Percentiles rank a stretch among this genome's conserved stretches.
Evolutionary conservation across 768 basidiomycete species (phyloP).

Genomic region (Naganishia randhawae): DNA sequence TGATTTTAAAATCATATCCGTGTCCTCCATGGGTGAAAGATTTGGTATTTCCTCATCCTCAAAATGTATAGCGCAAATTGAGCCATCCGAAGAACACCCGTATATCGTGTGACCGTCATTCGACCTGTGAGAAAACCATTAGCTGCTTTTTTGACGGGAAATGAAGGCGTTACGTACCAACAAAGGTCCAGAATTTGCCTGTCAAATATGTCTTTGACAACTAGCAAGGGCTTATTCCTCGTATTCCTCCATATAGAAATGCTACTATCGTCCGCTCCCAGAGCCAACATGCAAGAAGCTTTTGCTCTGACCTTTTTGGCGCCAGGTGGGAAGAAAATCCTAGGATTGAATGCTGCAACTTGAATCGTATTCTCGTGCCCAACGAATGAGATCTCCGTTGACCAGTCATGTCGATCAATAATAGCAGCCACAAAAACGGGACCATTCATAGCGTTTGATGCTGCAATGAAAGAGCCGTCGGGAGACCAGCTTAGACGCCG

Average conservation of each 20-base stretch:
- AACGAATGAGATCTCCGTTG: constrained; percentile 85
- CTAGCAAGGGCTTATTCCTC: constrained; percentile 80
- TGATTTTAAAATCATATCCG: constrained; percentile 36
- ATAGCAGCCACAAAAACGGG: constrained; percentile 97
- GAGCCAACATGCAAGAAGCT: constrained; percentile 56
- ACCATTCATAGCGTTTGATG: constrained; percentile 95
- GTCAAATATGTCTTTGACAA: constrained; percentile 89
- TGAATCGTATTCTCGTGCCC: constrained; percentile 97
- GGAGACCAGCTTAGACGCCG: constrained; percentile 94
- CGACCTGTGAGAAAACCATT: constrained; percentile 60
- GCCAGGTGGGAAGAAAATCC: constrained; percentile 80
- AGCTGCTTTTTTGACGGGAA: neutral
- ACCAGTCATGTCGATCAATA: constrained; percentile 77
- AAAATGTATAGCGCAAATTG: constrained; percentile 82
- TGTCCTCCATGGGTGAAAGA: constrained; percentile 54
- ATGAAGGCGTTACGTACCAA: constrained; percentile 61
- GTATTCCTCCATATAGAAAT: constrained; percentile 97
- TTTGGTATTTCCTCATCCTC: constrained; percentile 53
- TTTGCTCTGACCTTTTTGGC: constrained; percentile 54
- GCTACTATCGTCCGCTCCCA: constrained; percentile 88
- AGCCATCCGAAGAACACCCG: constrained; percentile 92
- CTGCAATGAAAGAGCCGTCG: constrained; percentile 96
- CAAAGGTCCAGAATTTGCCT: constrained; percentile 90
- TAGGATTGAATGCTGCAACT: constrained; percentile 93
- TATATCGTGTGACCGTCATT: constrained; percentile 87